Conservation (phyloP, 768 basidiomycete genomes). For the Termitomyces bulborhizus region DNA sequence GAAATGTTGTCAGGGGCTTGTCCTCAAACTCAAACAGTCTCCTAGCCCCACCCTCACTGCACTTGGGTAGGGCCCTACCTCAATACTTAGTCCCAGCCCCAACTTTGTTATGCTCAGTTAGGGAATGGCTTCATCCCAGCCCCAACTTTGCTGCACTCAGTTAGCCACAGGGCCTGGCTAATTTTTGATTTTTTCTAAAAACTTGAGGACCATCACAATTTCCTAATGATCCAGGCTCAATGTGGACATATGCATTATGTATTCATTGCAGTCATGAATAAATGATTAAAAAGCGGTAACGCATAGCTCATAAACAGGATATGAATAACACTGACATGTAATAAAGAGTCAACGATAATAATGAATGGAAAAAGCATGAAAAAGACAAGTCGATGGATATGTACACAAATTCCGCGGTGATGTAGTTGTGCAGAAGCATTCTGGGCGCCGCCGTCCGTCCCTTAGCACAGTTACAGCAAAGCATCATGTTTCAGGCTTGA, state of each 20-base stretch:
- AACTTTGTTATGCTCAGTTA: too few species aligned
- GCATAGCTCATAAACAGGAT: conserved; percentile 2
- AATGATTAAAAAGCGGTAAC: conserved; percentile 2
- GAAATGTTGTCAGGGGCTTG: too few species aligned
- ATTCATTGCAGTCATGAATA: conserved; percentile 9
- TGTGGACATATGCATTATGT: background rate
- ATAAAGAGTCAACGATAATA: background rate
- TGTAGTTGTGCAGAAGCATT: conserved; percentile 5
- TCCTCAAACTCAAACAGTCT: too few species aligned
- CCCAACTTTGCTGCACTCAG: too few species aligned
- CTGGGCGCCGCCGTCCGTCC: background rate
- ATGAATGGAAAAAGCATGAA: background rate
- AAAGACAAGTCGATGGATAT: background rate
- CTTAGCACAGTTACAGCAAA: background rate
- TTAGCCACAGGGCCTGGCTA: too few species aligned
- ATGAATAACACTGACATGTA: conserved; percentile 1
- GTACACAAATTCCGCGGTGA: conserved; percentile 2
- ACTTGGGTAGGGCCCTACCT: too few species aligned
- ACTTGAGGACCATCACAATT: too few species aligned
- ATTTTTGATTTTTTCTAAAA: too few species aligned
- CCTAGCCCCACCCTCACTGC: too few species aligned
- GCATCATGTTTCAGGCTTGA: conserved; percentile 34
- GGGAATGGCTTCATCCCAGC: too few species aligned
- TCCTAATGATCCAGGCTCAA: too few species aligned
- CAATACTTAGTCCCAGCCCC: too few species aligned